Conservation (phyloP, 495 filamentous ascomycete species). For the Aspergillus olivimuriae region DNA sequence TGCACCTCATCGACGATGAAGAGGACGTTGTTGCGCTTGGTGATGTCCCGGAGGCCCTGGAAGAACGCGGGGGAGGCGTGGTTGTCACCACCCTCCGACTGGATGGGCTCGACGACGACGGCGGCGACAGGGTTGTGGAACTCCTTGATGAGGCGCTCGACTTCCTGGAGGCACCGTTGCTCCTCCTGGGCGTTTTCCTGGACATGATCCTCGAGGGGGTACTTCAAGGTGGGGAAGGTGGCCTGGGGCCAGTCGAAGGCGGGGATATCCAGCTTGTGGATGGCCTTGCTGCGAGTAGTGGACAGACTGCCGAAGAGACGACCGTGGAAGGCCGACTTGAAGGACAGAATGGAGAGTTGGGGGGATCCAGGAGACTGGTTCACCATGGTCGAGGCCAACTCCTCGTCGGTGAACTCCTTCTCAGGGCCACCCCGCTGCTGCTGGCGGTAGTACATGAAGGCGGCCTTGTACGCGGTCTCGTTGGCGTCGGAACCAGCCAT, state of each 20-base stretch:
- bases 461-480: conserved; percentile 98
- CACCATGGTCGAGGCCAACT: conserved; percentile 71
- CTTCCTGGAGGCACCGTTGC: conserved; percentile 77
- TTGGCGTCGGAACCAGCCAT: conserved; percentile 96
- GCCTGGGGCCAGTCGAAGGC: conserved; percentile 99
- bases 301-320: conserved; percentile 88
- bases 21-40: conserved; percentile 77
- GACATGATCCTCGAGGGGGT: conserved; percentile 78
- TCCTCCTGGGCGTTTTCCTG: conserved; percentile 82
- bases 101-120: conserved; percentile 90
- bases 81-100: conserved; percentile 98
- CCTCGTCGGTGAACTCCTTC: conserved; percentile 79
- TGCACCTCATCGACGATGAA: conserved; percentile 99
- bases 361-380: conserved; percentile 83
- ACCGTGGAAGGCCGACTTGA: conserved; percentile 92
- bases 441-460: conserved; percentile 95
- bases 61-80: conserved; percentile 94
- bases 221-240: conserved; percentile 81
- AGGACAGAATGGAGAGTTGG: conserved; percentile 82
- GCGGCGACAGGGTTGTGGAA: conserved; percentile 85
- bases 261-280: conserved; percentile 98
- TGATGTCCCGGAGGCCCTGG: conserved; percentile 77
- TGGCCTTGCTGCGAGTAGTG: conserved; percentile 91
- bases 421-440: conserved; percentile 75
- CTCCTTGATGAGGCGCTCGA: conserved; percentile 77